These are phyloP conservation scores for Collybia sp. DNA, from an alignment of 768 basidiomycete species.

Conservation along the genomic window DNA sequence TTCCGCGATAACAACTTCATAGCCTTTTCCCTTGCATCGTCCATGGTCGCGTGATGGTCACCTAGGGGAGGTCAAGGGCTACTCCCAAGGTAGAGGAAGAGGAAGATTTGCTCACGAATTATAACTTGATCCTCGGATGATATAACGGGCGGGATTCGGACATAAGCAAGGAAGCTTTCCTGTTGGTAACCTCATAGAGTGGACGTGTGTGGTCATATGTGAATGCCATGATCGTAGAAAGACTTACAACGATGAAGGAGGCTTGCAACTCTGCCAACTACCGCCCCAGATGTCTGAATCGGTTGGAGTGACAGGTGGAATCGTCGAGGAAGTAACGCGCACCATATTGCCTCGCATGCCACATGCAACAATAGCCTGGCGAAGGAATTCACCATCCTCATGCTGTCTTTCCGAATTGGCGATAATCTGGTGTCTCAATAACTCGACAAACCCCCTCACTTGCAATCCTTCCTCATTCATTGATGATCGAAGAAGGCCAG, in stretches of 20 bases:
- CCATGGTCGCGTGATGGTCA: neutral
- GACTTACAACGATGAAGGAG: slow-evolving; percentile 5
- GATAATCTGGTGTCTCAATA: slow-evolving; percentile 10
- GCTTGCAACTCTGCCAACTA: slow-evolving; percentile 1
- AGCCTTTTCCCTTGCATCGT: slow-evolving; percentile 6
- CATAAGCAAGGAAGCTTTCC: too few species aligned
- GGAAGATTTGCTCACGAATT: too few species aligned
- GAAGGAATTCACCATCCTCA: slow-evolving; percentile 1
- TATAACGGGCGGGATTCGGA: too few species aligned
- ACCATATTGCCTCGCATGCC: slow-evolving; percentile 4
- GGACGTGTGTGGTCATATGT: neutral
- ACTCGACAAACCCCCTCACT: slow-evolving; percentile 20
- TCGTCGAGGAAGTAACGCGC: neutral
- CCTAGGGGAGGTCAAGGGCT: too few species aligned
- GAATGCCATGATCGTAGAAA: neutral
- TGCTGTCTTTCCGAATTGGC: neutral
- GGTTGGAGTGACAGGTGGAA: too few species aligned
- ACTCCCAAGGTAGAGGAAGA: too few species aligned
- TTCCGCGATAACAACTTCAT: slow-evolving; percentile 13
- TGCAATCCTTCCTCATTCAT: slow-evolving; percentile 13
- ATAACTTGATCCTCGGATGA: too few species aligned
- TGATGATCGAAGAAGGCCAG: slow-evolving; percentile 11
- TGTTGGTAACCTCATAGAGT: too few species aligned
- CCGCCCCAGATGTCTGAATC: neutral
- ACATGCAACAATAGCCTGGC: slow-evolving; percentile 4